Evolutionary conservation across 441 rosid genomes (phyloP), one percentile per base, ranked within the genome.

Genomic region (Theobroma grandiflorum): DNA sequence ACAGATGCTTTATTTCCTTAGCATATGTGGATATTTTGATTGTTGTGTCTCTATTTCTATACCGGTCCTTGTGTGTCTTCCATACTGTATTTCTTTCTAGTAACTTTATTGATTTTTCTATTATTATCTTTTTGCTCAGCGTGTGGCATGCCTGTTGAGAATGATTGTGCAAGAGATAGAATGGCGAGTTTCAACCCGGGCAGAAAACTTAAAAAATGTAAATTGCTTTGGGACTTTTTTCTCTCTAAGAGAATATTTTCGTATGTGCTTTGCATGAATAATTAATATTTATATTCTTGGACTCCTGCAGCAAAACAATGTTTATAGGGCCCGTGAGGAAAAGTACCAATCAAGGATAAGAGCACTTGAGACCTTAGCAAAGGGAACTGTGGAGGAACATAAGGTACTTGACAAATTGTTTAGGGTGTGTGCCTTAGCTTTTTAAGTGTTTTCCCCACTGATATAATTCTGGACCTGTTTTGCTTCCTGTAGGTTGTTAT

Each of bases 301-400:
- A 69, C 67, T 64, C 67, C 53, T 89, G 86, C 91, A 95, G 99
- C 98, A 95, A 92, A 93, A 91, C 68, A 93, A 88, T 83, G 86
- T 93, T 74, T 88, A 85, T 75, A 92, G 90, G 89, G 88, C 89
- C 67, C 94, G 97, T 50, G 99, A 97, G 80, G 99, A 94, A 85
- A 97, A 93, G 90, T 94, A 89, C 80, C 94, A 89, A 81, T 90
- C 94, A 61, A 93, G 93, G 85, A 85, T 94, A 64, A 91, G 85
- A 79, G 92, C 87, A 20, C 87, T 97, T 72, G 99, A 95, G 87
- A 90, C 99, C 83, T 87, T 97, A 74, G 92, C 88, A 74, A 85
- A 88, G 65, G 99, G 98, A 81, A 82, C 91, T 66, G 82, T 86
- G 61, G 89, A 90, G 82, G 99, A 97, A 87, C 86, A 91, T 69